Percentiles rank a stretch among this genome's conserved stretches.
Evolutionary conservation across 2,329 filamentous ascomycete genomes (phyloP).

Genomic region (Xylaria hypoxylon): DNA sequence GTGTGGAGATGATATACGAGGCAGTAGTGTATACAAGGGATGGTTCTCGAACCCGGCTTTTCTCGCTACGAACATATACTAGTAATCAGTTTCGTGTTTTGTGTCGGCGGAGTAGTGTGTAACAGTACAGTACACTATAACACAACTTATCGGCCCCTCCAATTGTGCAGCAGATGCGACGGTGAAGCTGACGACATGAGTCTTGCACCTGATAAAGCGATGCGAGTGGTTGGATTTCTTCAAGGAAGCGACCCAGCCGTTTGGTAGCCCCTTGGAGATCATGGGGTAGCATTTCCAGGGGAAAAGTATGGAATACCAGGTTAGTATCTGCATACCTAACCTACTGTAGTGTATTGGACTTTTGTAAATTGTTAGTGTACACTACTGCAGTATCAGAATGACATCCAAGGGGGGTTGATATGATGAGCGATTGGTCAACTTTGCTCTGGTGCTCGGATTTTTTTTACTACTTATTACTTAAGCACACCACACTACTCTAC

Average conservation of each 20-base stretch:
- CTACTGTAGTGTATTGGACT: conserved; percentile 7
- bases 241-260: conserved; percentile 15
- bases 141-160: neutral
- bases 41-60: neutral
- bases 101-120: neutral
- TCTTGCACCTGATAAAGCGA: neutral
- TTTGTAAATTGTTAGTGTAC: conserved; percentile 13
- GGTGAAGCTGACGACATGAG: neutral
- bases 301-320: too few species aligned
- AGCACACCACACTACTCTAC: neutral
- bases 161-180: neutral
- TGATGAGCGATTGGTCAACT: neutral
- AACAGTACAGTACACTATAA: neutral
- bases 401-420: neutral
- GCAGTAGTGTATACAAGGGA: neutral
- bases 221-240: neutral
- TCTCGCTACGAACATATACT: neutral
- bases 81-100: neutral
- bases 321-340: neutral
- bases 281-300: conserved; percentile 18
- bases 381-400: too few species aligned
- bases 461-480: neutral
- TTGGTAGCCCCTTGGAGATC: conserved; percentile 26
- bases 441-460: neutral
- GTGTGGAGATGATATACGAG: neutral